These are phyloP conservation scores for Nematocida sp. DNA, from an alignment of 371 early-diverging fungal species.

Conservation along the genomic window DNA sequence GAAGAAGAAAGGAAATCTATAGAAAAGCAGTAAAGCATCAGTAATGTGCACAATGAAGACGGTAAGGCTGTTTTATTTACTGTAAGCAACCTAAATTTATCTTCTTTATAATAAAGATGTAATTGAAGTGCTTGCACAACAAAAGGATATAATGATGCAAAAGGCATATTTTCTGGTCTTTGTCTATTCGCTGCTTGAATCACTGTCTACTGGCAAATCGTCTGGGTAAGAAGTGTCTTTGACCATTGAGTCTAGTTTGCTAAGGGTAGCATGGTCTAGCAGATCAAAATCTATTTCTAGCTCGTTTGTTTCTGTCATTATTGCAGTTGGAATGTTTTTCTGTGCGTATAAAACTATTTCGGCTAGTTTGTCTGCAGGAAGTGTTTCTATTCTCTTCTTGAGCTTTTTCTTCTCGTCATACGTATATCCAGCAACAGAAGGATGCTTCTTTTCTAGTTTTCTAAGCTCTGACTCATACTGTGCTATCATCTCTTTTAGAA, in stretches of 20 bases:
- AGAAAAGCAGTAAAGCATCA: no score
- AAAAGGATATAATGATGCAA: no score
- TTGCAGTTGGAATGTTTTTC: conserved; percentile 34
- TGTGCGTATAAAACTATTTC: conserved; percentile 9
- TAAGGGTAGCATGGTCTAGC: conserved; percentile 24
- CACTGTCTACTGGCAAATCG: conserved; percentile 35
- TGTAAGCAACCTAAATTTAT: no score
- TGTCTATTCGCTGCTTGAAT: conserved; percentile 45
- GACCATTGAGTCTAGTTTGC: conserved; percentile 8
- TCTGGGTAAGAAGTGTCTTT: conserved; percentile 32
- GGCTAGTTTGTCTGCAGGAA: conserved; percentile 6
- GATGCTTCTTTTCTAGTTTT: conserved; percentile 49
- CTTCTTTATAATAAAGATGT: no score
- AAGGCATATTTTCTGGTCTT: neutral
- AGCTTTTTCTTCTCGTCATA: conserved; percentile 43
- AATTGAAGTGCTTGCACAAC: no score
- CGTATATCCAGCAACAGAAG: neutral
- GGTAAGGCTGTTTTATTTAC: no score
- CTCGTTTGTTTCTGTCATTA: conserved; percentile 16
- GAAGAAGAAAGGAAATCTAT: no score
- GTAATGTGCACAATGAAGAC: no score
- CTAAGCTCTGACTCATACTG: conserved; percentile 55
- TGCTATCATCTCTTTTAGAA: conserved; percentile 57
- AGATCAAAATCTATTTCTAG: conserved; percentile 36
- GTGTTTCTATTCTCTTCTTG: conserved; percentile 25